These are phyloP conservation scores for Podospora australis DNA, from an alignment of 495 filamentous ascomycete genomes.

Conservation along the genomic window DNA sequence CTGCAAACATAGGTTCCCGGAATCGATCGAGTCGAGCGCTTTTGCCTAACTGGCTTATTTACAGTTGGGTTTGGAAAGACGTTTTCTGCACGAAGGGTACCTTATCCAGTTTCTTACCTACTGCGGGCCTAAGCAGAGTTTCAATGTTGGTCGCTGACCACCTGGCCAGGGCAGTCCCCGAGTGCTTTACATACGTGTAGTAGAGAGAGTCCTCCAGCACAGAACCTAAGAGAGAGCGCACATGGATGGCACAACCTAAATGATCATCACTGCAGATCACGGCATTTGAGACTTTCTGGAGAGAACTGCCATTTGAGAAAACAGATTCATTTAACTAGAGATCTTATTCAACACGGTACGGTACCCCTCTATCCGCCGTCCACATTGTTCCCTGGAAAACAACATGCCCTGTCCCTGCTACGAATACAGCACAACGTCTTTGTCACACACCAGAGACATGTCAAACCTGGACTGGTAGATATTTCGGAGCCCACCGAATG, in stretches of 20 bases:
- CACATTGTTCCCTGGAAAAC: background rate
- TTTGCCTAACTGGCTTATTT: too few relatives aligned
- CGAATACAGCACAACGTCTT: background rate
- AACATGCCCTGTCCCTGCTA: background rate
- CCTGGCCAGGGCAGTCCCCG: background rate
- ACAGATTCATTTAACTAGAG: background rate
- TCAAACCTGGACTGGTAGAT: conserved; percentile 1
- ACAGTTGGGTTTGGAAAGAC: too few relatives aligned
- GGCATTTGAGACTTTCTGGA: background rate
- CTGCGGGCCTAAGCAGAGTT: background rate
- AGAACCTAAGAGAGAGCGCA: conserved; percentile 5
- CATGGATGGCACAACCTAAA: background rate
- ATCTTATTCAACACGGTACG: too few relatives aligned
- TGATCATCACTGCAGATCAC: conserved; percentile 11
- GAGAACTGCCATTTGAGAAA: background rate
- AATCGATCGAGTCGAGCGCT: background rate
- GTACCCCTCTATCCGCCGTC: background rate
- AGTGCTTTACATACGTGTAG: background rate
- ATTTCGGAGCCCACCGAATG: background rate
- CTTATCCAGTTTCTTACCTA: too few relatives aligned
- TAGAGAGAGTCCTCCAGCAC: background rate
- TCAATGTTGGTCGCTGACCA: background rate
- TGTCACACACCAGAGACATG: background rate
- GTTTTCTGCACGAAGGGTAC: too few relatives aligned
- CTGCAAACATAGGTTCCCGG: too few relatives aligned